Conservation (phyloP, 192 early-diverging fungal genomes). For the Geranomyces variabilis region DNA sequence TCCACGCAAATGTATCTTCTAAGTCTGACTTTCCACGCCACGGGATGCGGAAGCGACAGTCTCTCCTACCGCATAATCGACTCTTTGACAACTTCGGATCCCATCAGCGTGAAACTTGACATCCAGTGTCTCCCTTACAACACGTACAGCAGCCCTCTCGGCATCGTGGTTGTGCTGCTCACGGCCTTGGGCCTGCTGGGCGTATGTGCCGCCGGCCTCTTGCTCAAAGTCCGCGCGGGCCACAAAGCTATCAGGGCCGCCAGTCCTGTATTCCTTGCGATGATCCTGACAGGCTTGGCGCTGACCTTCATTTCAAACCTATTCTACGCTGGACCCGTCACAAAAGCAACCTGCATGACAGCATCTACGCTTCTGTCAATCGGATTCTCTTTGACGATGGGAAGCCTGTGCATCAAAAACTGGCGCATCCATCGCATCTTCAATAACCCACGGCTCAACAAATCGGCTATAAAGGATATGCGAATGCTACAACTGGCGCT, state of each 20-base stretch:
- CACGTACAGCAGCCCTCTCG: not conserved
- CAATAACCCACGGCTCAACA: too few relatives aligned
- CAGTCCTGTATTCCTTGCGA: not conserved
- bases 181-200: not conserved
- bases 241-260: not conserved
- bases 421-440: too few relatives aligned
- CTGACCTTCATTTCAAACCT: constrained; percentile 7
- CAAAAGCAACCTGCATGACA: too few relatives aligned
- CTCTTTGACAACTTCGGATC: not conserved
- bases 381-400: too few relatives aligned
- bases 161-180: not conserved
- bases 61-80: not conserved
- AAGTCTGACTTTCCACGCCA: not conserved
- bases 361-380: too few relatives aligned
- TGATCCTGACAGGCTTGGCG: not conserved
- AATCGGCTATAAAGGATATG: too few relatives aligned
- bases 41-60: not conserved
- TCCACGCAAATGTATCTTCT: too few relatives aligned
- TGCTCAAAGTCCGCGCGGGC: not conserved
- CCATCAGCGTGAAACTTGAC: not conserved
- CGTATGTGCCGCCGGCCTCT: not conserved
- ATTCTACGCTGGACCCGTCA: not conserved
- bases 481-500: too few relatives aligned
- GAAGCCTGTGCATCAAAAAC: too few relatives aligned
- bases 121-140: not conserved